A percentile compares a stretch with the other conserved stretches of the same genome.
Conservation (phyloP, 1,284 basidiomycete species). For the Polyporus tsugae region DNA sequence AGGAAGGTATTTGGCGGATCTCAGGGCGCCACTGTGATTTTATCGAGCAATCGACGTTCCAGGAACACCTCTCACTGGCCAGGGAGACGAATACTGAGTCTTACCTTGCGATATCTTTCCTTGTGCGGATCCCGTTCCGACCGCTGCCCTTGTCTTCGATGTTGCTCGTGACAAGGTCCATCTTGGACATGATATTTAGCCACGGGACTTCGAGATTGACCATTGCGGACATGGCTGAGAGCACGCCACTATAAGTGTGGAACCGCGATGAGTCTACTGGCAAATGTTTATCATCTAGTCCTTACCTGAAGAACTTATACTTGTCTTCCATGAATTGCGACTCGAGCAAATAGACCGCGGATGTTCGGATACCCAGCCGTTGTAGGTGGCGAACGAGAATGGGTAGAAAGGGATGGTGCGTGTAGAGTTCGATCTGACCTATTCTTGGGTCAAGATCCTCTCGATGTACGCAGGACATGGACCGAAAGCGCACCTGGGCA, state of each 20-base stretch:
- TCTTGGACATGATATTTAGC: conserved; percentile 99
- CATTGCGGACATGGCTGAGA: conserved; percentile 99
- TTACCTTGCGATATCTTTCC: conserved; percentile 82
- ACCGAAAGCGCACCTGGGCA: conserved; percentile 81
- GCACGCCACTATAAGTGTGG: conserved; percentile 76
- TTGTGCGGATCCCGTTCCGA: conserved; percentile 76
- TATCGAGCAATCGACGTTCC: neutral
- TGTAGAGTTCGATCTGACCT: conserved; percentile 99
- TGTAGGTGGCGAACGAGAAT: conserved; percentile 80
- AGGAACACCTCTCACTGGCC: neutral
- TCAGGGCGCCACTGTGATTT: neutral
- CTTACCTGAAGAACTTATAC: conserved; percentile 94
- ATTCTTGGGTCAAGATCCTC: conserved; percentile 13
- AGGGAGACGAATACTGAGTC: conserved; percentile 10
- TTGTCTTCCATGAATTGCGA: conserved; percentile 99
- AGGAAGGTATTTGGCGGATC: neutral
- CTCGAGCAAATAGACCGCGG: conserved; percentile 92
- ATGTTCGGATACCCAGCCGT: conserved; percentile 80
- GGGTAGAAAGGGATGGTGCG: conserved; percentile 96
- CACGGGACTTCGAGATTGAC: conserved; percentile 96
- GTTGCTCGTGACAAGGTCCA: conserved; percentile 90
- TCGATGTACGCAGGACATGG: neutral
- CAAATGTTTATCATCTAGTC: neutral
- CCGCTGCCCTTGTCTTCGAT: conserved; percentile 69
- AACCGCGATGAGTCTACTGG: neutral